Evolutionary conservation across 176 grass and related monocot species (phyloP).

Genomic region (Carex littledalei): DNA sequence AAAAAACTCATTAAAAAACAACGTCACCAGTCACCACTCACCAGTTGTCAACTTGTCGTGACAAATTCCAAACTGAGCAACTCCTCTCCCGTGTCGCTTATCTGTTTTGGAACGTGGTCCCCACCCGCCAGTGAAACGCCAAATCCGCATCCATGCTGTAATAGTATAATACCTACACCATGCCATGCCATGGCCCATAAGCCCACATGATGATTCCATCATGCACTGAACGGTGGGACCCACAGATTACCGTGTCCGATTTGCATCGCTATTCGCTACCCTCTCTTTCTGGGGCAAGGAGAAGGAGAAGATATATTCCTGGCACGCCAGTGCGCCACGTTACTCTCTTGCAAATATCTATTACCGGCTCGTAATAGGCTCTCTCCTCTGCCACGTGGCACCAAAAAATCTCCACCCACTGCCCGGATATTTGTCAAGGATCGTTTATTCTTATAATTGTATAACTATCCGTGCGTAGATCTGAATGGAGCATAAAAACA

Average conservation of each 20-base stretch:
- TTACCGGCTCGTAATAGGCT: slow-evolving; percentile 28
- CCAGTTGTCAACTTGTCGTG: not conserved
- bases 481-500: no score
- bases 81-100: no score
- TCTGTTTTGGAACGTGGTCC: not conserved
- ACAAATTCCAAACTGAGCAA: not conserved
- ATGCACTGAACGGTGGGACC: not conserved
- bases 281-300: no score
- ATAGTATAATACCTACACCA: not conserved
- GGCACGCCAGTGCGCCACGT: slow-evolving; percentile 21
- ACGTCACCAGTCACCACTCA: not conserved
- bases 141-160: not conserved
- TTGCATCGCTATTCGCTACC: no score
- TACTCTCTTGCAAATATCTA: slow-evolving; percentile 17
- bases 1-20: not conserved
- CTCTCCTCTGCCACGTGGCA: not conserved
- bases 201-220: not conserved
- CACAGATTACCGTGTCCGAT: not conserved
- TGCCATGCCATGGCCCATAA: not conserved
- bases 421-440: not conserved
- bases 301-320: slow-evolving; percentile 19
- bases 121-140: not conserved
- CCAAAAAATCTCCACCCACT: slow-evolving; percentile 12
- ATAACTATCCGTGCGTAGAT: not conserved
- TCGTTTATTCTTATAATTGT: not conserved